Evolutionary conservation across 163 green algal genomes (phyloP), one percentile per base, ranked within the genome.

Genomic region (Chlorella variabilis): DNA sequence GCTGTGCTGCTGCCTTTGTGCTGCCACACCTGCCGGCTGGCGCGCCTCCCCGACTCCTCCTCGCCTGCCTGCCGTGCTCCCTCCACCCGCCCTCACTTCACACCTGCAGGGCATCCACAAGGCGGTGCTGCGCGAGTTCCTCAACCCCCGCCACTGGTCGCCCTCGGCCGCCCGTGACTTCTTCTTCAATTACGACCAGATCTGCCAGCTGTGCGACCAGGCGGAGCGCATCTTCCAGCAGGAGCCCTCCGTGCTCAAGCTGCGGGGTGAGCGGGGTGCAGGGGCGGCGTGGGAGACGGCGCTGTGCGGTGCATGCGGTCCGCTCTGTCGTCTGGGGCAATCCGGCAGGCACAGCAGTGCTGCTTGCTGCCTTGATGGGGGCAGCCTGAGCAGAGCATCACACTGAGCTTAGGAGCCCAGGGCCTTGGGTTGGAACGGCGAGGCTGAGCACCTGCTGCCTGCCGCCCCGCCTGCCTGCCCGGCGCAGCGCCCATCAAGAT

Each of bases 401-500:
- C n/a, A n/a, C n/a, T n/a, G n/a, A n/a, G n/a, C n/a, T n/a, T n/a
- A n/a, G n/a, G n/a, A n/a, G n/a, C n/a, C n/a, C n/a, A n/a, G n/a
- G n/a, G n/a, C n/a, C n/a, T n/a, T n/a, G n/a, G n/a, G n/a, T n/a
- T n/a, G n/a, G n/a, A n/a, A n/a, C n/a, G n/a, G n/a, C n/a, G n/a
- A n/a, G n/a, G n/a, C n/a, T n/a, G n/a, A n/a, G n/a, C n/a, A n/a
- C n/a, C n/a, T n/a, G n/a, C n/a, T n/a, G n/a, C n/a, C n/a, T n/a
- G n/a, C n/a, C n/a, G n/a, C n/a, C n/a, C n/a, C 2, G 3, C 20
- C 6, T 81, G 63, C 15, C 6, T 83, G 65, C 45, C 45, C 45
- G 11, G 11, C 11, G 15, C 80, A 94, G 96, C 95, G 2, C 96
- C 96, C 61, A 92, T 99, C 51, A 99, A 99, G 91, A 97, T 99